These are phyloP conservation scores for Curvularia spicifera DNA, from an alignment of 2,329 filamentous ascomycete species.

Conservation along the genomic window DNA sequence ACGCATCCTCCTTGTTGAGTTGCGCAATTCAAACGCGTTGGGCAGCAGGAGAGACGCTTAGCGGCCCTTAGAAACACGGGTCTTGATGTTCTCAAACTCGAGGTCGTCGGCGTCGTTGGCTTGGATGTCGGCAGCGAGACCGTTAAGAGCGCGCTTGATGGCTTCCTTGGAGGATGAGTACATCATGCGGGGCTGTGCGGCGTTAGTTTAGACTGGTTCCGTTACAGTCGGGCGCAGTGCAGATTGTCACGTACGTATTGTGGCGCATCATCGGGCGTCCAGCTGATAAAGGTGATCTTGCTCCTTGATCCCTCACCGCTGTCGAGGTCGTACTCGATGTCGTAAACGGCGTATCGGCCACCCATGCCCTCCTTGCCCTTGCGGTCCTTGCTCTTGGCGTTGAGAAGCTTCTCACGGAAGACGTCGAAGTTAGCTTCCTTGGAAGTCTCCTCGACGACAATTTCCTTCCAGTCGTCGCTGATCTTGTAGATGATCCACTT, in stretches of 20 bases:
- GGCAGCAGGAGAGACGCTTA: constrained; percentile 39
- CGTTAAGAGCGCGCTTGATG: constrained; percentile 78
- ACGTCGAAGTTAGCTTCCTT: constrained; percentile 70
- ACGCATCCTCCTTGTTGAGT: constrained; percentile 25
- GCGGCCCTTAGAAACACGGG: constrained; percentile 58
- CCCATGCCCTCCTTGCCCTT: constrained; percentile 63
- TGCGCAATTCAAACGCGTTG: constrained; percentile 25
- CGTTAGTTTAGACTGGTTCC: constrained; percentile 17
- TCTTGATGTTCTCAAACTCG: constrained; percentile 74
- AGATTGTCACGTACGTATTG: constrained; percentile 67
- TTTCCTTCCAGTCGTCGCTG: constrained; percentile 80
- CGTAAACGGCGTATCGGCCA: constrained; percentile 83
- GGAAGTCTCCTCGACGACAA: constrained; percentile 78
- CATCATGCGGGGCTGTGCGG: constrained; percentile 79
- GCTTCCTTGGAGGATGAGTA: constrained; percentile 89
- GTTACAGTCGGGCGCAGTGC: not conserved
- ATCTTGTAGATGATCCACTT: constrained; percentile 92
- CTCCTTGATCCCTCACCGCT: constrained; percentile 74
- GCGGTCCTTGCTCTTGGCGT: constrained; percentile 74
- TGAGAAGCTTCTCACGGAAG: constrained; percentile 79
- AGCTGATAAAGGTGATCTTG: constrained; percentile 54
- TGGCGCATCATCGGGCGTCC: constrained; percentile 68
- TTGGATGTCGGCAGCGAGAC: constrained; percentile 77
- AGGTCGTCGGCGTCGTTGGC: constrained; percentile 85
- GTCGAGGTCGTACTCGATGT: constrained; percentile 77